Evolutionary conservation across 257 asterid species (phyloP).

Genomic region (Leonotis leonurus): DNA sequence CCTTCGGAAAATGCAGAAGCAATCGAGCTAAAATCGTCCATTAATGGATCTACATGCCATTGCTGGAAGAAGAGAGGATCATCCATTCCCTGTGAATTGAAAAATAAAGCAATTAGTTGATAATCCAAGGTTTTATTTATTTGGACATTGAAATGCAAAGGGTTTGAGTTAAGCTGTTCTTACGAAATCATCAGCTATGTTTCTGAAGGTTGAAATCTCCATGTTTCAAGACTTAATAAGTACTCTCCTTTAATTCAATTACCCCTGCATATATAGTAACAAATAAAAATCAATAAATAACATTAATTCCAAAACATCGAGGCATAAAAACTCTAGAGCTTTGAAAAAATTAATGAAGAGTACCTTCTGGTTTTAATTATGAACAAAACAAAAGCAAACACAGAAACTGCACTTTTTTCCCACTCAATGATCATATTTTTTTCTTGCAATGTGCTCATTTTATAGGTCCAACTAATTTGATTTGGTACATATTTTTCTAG

Average conservation of each 20-base stretch:
- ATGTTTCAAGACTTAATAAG: not conserved
- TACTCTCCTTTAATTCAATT: not conserved
- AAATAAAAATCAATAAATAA: not conserved
- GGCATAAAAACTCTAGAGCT: conserved; percentile 4
- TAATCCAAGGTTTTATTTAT: not conserved
- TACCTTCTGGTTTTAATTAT: no score
- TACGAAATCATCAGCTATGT: conserved; percentile 57
- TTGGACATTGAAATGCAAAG: not conserved
- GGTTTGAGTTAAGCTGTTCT: conserved; percentile 2
- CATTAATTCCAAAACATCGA: no score
- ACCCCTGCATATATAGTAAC: conserved; percentile 18
- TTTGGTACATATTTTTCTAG: not conserved
- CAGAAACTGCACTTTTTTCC: conserved; percentile 16
- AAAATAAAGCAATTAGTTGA: not conserved
- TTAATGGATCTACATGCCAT: conserved; percentile 37
- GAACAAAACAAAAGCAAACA: no score
- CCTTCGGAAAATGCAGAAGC: conserved; percentile 30
- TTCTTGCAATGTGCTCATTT: conserved; percentile 21
- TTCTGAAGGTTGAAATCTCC: conserved; percentile 51
- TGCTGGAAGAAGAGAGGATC: conserved; percentile 43
- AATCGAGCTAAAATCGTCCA: conserved; percentile 38
- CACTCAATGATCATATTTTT: not conserved
- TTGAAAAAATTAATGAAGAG: conserved; percentile 5
- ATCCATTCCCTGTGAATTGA: conserved; percentile 41
- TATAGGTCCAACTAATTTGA: conserved; percentile 26